Percentiles rank a stretch among this genome's conserved stretches.
These are phyloP conservation scores for Claviceps arundinis DNA, from an alignment of 2,329 filamentous ascomycete genomes.

Conservation along the genomic window DNA sequence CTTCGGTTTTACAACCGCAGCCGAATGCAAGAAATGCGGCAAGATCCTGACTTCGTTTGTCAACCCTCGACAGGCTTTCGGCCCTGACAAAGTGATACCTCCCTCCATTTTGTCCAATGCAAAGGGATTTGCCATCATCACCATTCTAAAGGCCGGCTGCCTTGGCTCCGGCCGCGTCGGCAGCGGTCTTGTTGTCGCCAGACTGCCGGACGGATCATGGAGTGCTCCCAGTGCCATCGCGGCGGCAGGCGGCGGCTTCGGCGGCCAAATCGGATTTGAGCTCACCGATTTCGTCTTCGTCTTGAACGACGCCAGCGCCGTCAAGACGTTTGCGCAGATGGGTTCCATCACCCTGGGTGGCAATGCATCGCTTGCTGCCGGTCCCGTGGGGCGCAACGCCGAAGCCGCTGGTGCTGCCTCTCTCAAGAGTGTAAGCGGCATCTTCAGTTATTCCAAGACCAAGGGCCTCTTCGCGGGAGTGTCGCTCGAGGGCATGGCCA, in stretches of 20 bases:
- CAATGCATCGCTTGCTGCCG: conserved; percentile 91
- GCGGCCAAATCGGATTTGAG: conserved; percentile 78
- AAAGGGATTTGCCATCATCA: conserved; percentile 80
- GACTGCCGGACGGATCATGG: conserved; percentile 65
- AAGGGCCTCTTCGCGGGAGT: conserved; percentile 96
- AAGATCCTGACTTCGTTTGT: conserved; percentile 93
- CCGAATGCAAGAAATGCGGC: conserved; percentile 93
- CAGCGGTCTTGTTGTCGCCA: conserved; percentile 69
- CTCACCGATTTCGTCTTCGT: conserved; percentile 96
- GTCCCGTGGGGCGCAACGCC: conserved; percentile 85
- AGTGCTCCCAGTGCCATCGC: conserved; percentile 72
- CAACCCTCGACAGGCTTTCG: conserved; percentile 84
- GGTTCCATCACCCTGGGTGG: conserved; percentile 87
- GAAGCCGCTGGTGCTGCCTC: conserved; percentile 92
- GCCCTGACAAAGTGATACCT: conserved; percentile 94
- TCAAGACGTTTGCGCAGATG: conserved; percentile 86
- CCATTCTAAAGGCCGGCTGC: conserved; percentile 78
- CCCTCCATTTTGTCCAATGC: conserved; percentile 79
- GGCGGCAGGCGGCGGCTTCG: conserved; percentile 69
- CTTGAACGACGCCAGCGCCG: conserved; percentile 78
- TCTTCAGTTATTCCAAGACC: conserved; percentile 97
- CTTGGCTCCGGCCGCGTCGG: conserved; percentile 72
- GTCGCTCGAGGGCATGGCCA: conserved; percentile 79
- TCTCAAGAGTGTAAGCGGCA: conserved; percentile 73
- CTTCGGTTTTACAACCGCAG: conserved; percentile 31